A percentile compares a stretch with the other conserved stretches of the same genome.
phyloP scores from a whole-genome alignment of 352 stramenopile species.

The Stramenopiles sp. region DNA sequence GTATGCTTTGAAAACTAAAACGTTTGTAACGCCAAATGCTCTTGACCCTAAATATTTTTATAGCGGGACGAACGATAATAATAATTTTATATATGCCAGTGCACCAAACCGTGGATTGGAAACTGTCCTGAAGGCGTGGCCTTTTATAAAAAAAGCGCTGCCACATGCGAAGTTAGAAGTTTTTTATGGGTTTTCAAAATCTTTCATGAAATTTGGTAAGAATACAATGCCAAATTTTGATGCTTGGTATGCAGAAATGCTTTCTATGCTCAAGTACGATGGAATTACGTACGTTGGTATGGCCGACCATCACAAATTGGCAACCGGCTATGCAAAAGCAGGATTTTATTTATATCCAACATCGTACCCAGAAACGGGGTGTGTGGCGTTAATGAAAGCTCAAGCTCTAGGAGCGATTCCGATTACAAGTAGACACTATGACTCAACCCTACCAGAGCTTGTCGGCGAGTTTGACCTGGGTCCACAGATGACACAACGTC shows the following conservation, averaged over 20 bases:
- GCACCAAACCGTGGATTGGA: constrained; percentile 51
- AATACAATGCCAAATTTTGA: constrained; percentile 32
- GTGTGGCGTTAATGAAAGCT: constrained; percentile 70
- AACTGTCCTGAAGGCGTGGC: constrained; percentile 43
- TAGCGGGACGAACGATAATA: constrained; percentile 33
- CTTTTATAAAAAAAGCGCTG: constrained; percentile 34
- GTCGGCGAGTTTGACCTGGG: constrained; percentile 45
- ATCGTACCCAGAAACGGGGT: constrained; percentile 62
- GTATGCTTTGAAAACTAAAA: constrained; percentile 28
- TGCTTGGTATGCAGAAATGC: constrained; percentile 38
- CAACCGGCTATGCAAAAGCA: constrained; percentile 35
- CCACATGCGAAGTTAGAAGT: constrained; percentile 41
- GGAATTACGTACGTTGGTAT: constrained; percentile 23
- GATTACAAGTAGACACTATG: constrained; percentile 47
- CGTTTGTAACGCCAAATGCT: constrained; percentile 44
- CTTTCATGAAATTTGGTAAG: constrained; percentile 43
- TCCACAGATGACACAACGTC: constrained; percentile 21
- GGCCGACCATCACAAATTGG: constrained; percentile 47
- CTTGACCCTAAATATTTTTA: constrained; percentile 43
- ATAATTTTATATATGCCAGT: constrained; percentile 59
- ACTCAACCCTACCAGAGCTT: constrained; percentile 45
- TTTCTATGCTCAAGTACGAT: constrained; percentile 28
- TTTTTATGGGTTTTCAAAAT: constrained; percentile 63
- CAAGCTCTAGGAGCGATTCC: constrained; percentile 64
- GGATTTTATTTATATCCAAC: constrained; percentile 74